Percentiles rank a stretch among this genome's conserved stretches.
Conservation (phyloP, 208 protist species). For the Naegleria lovaniensis region DNA sequence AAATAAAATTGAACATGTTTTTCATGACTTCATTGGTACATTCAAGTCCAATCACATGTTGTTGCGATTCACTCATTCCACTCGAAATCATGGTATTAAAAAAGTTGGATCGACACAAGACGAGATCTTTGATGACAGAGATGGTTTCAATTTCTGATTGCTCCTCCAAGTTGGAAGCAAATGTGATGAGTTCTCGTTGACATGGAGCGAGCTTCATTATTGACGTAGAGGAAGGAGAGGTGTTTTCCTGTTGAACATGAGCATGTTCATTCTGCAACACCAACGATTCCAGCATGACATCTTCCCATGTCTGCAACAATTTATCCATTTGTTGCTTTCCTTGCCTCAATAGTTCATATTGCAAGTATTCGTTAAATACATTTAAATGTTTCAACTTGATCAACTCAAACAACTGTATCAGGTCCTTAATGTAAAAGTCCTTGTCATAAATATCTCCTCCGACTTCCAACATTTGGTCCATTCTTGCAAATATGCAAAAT, state of each 20-base stretch:
- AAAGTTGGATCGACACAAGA: neutral
- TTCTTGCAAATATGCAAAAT: neutral
- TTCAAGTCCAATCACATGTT: neutral
- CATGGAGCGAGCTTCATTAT: neutral
- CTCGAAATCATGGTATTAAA: neutral
- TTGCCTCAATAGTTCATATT: neutral
- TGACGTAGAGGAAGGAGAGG: neutral
- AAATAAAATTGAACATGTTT: neutral
- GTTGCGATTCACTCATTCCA: neutral
- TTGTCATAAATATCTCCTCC: neutral
- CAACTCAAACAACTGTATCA: neutral
- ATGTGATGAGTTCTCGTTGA: too few species aligned
- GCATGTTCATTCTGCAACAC: neutral
- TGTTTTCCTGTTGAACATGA: neutral
- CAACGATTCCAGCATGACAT: neutral
- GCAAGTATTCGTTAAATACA: neutral
- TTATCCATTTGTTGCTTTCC: neutral
- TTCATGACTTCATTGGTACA: neutral
- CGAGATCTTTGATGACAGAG: neutral
- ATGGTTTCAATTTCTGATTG: too few species aligned
- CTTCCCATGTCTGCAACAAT: neutral
- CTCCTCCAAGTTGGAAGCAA: too few species aligned
- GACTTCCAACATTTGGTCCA: neutral
- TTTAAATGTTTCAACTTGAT: neutral
- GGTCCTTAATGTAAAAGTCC: neutral